Conservation (phyloP, 2,329 filamentous ascomycete genomes). For the Exophiala bonariae region DNA sequence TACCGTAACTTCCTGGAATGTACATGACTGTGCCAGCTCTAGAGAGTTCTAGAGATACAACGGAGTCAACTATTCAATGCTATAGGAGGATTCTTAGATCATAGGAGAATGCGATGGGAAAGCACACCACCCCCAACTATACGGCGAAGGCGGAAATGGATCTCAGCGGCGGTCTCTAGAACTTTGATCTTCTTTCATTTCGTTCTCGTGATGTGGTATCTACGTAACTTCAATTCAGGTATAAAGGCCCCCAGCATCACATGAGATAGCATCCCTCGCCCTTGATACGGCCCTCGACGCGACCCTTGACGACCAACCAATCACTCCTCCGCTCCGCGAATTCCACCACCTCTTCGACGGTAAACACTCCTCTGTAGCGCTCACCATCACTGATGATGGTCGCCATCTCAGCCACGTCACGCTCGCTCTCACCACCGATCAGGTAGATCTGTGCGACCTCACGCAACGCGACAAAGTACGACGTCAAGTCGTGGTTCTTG, state of each 20-base stretch:
- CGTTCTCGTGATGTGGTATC: no score
- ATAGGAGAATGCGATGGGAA: no score
- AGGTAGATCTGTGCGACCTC: constrained; percentile 95
- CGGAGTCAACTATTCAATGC: no score
- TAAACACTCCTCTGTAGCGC: constrained; percentile 87
- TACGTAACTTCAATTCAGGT: no score
- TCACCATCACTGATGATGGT: constrained; percentile 90
- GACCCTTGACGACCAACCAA: constrained; percentile 85
- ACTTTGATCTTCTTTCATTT: no score
- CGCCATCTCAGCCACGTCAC: constrained; percentile 89
- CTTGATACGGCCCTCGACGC: constrained; percentile 96
- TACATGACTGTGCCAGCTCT: no score
- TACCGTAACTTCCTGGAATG: no score
- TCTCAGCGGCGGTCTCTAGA: no score
- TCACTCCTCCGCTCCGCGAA: constrained; percentile 92
- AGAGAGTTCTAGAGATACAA: no score
- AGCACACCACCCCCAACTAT: no score
- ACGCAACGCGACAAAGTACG: constrained; percentile 87
- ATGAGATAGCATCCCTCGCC: constrained; percentile 85
- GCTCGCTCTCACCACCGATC: constrained; percentile 64
- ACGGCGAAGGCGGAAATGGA: no score
- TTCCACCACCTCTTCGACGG: constrained; percentile 95
- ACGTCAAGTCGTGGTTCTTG: constrained; percentile 76
- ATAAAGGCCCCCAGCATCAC: constrained; percentile 53
- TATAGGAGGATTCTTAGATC: no score